Base-by-base conservation (phyloP, 2,329 filamentous ascomycete species). In the Simplicillium aogashimaense region DNA sequence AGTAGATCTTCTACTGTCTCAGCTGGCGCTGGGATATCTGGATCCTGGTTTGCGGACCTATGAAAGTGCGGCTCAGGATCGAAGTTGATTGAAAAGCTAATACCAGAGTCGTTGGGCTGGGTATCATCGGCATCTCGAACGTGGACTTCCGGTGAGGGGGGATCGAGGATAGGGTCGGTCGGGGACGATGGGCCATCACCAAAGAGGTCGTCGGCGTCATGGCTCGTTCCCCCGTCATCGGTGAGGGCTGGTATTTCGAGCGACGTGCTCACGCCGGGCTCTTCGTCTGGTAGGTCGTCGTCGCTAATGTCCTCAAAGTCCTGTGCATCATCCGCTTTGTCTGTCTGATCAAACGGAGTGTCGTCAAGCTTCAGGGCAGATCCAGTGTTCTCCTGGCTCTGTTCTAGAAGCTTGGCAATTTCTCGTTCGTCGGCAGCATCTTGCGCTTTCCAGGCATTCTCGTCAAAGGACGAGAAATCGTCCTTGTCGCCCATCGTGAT, bases 261-360 rank as follows among this genome's bases (percentile, higher is more conserved):
- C 12, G 65, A 69, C 13, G 57, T 53, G 38, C 56, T 60, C 5
- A 56, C 59, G 10, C 59, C 60, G 20, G 60, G 61, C 41, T 80
- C 74, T 47, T 92, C 86, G 7, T 92, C 86, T 10, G 87, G 83
- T 7, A 95, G 72, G 47, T 95, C 89, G 55, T 94, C 88, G 57
- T 97, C 90, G 48, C 83, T 83, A 46, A 97, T 89, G 54, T 95
- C 86, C 56, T 86, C 87, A 52, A 72, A 98, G 56, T 98, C 92
- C 46, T 92, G 66, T 32, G 92, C 92, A 63, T 97, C 86, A 44
- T 88, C 88, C 40, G 88, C 90, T 61, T 98, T 98, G 58, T 87
- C 83, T 7, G 70, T 69, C 47, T 78, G 70, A 47, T 81, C 78
- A 47, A 81, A 74, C 17, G 69, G 59, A 11, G 53, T 57, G 36